A percentile compares a stretch with the other conserved stretches of the same genome.
Conservation (phyloP, 495 filamentous ascomycete genomes). For the Amniculicola lignicola region DNA sequence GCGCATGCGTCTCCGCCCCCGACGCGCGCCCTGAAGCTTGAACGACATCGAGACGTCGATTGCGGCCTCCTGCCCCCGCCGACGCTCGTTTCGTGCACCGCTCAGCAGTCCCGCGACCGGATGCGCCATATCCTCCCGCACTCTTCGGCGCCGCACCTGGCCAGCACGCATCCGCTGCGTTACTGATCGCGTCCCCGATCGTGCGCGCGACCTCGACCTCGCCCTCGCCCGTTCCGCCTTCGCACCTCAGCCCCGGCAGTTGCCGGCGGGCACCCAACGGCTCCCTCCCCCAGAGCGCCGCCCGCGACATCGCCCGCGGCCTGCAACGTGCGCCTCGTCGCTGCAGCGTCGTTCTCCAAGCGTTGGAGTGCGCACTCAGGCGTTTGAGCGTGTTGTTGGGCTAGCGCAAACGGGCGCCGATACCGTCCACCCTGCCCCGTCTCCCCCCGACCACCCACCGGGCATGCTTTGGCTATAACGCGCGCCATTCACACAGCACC, state of each 20-base stretch:
- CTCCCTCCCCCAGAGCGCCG: neutral
- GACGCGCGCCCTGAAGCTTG: conserved; percentile 6
- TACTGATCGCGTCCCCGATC: neutral
- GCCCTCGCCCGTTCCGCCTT: neutral
- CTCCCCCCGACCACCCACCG: neutral
- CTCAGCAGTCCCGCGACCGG: too few relatives aligned
- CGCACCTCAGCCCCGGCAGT: conserved; percentile 33
- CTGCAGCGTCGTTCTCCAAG: neutral
- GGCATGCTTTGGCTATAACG: conserved; percentile 14
- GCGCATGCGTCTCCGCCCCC: conserved; percentile 11
- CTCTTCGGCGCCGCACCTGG: neutral
- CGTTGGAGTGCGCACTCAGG: neutral
- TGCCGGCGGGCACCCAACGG: conserved; percentile 16
- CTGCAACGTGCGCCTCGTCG: neutral
- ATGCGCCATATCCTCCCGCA: conserved; percentile 24
- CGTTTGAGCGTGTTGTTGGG: neutral
- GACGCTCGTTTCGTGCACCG: conserved; percentile 11
- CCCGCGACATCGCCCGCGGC: neutral
- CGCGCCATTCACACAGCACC: too few relatives aligned
- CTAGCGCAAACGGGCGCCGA: neutral
- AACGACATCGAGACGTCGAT: conserved; percentile 14
- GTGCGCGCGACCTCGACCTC: conserved; percentile 4
- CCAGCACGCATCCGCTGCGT: neutral
- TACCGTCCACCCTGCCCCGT: neutral
- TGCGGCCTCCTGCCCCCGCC: conserved; percentile 20